These are phyloP conservation scores for Eudorina sp. DNA, from an alignment of 139 green algal species.

Conservation along the genomic window DNA sequence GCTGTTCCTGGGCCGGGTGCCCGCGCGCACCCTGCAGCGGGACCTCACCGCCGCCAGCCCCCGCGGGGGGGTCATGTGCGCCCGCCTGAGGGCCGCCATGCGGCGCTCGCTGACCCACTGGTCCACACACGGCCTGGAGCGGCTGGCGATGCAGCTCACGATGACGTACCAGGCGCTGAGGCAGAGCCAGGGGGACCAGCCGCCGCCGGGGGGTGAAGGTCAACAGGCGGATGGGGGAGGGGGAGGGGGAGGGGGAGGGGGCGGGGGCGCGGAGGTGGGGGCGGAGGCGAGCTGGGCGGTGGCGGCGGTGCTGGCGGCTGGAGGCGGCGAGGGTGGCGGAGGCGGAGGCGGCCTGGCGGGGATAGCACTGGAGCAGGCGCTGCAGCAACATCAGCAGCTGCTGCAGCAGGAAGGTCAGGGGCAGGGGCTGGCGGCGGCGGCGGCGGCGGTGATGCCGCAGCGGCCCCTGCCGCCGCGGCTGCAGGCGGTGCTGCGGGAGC, in stretches of 20 bases:
- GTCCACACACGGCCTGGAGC: conserved; percentile 8
- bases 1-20: conserved; percentile 39
- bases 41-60: neutral
- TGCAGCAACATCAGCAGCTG: neutral
- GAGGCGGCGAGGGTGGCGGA: neutral
- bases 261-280: neutral
- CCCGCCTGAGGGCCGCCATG: conserved; percentile 13
- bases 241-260: neutral
- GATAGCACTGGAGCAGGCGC: neutral
- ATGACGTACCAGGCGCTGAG: neutral
- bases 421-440: neutral
- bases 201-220: no score
- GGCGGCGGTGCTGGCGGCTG: neutral
- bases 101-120: neutral
- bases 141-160: conserved; percentile 16
- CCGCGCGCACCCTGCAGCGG: neutral
- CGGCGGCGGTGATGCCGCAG: neutral
- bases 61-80: neutral
- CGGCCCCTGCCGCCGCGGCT: conserved; percentile 4
- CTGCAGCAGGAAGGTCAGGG: neutral
- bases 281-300: no score
- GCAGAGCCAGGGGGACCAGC: neutral
- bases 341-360: no score
- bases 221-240: no score
- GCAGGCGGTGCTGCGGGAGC: neutral